Conservation (phyloP, 139 green algal species). For the Diplosphaera chodatii region DNA sequence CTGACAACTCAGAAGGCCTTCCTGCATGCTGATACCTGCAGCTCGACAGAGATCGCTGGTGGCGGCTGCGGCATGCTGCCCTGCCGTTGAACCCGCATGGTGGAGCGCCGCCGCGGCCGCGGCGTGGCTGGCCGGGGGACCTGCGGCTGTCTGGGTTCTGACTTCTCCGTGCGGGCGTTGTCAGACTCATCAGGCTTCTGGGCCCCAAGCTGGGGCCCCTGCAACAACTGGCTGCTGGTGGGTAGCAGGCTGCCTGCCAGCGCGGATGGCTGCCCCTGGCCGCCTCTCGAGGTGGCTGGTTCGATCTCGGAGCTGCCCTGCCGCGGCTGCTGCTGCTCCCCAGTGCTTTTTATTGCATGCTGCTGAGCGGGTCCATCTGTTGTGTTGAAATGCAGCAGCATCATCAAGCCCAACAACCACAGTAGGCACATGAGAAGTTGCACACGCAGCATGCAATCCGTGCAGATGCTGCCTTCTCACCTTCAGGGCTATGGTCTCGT, state of each 20-base stretch:
- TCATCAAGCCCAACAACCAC: too few species aligned
- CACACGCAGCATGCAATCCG: too few species aligned
- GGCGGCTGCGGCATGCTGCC: neutral
- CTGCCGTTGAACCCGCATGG: constrained; percentile 1
- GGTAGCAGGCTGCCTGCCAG: too few species aligned
- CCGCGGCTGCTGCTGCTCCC: neutral
- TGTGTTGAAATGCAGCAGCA: too few species aligned
- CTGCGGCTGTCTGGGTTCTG: neutral
- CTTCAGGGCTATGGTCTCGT: neutral
- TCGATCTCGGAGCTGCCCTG: neutral
- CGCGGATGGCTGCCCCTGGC: neutral
- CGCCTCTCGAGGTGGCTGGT: neutral
- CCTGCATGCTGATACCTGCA: too few species aligned
- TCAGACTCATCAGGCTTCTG: too few species aligned
- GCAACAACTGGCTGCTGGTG: neutral
- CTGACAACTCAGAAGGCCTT: too few species aligned
- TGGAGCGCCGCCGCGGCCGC: too few species aligned
- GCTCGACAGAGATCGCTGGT: neutral
- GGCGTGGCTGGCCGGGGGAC: neutral
- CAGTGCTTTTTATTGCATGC: neutral
- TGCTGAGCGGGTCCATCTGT: too few species aligned
- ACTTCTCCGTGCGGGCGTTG: neutral
- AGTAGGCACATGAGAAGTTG: too few species aligned
- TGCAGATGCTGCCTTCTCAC: too few species aligned
- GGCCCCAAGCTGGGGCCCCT: too few species aligned